Evolutionary conservation across 2,329 filamentous ascomycete genomes (phyloP), one percentile per base, ranked within the genome.

Genomic region (Kalmusia sp.): DNA sequence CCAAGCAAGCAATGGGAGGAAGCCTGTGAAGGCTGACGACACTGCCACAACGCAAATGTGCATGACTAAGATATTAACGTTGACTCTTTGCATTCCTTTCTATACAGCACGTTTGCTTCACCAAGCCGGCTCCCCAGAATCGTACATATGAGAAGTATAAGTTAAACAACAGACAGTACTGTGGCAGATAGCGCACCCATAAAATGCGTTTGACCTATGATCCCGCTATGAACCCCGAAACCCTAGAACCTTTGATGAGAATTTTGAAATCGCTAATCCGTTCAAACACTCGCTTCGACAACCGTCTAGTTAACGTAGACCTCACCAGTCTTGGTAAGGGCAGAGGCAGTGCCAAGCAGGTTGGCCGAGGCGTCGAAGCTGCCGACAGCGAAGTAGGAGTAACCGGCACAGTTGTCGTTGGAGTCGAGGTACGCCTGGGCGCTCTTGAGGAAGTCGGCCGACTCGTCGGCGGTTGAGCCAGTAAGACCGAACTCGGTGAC

Each of bases 311-410:
- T 25, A 30, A 49, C 49, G 49, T 55, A 55, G 31, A 55, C 34
- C 49, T 55, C 39, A 21, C 53, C 53, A 2, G 44, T 30, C 17
- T 45, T 38, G 33, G 43, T 40, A 9, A 55, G 49, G 3, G 49
- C 37, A 1, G 34, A 19, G 14, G 30, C 49, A 11, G 43, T 49
- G 17, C 53, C 53, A 15, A 55, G 44, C 17, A 55, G 40, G 49
- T 55, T 55, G 25, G 31, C 39, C 3, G 37, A 3, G 11, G 30
- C 21, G 44, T 52, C 44, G 27, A 33, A 55, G 34, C 24, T 59
- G 47, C 69, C 70, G 28, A 72, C 71, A 63, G 72, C 72, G 62
- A 75, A 76, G 58, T 68, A 76, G 0, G 73, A 60, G 63, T 76
- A 76, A 15, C 72, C 67, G 47, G 67, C 53, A 37, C 74, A 72